Percentiles rank a stretch among this genome's conserved stretches.
These are phyloP conservation scores for Cubamyces sp. DNA, from an alignment of 768 basidiomycete genomes.

Conservation along the genomic window DNA sequence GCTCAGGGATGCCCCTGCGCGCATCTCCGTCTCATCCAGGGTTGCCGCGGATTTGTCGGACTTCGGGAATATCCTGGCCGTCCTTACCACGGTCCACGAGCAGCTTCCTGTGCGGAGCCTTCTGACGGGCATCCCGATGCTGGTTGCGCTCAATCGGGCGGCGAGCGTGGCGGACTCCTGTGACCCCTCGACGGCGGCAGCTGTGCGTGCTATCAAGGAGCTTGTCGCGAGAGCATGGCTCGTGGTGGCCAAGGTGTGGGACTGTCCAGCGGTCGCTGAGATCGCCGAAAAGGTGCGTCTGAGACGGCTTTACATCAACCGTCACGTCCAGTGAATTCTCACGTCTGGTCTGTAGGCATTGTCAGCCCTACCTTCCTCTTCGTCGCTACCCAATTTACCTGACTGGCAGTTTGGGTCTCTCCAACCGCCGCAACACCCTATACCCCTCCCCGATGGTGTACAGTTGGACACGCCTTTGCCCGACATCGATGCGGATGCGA, in stretches of 20 bases:
- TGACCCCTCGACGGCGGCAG: constrained; percentile 42
- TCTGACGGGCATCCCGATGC: constrained; percentile 82
- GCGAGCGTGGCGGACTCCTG: constrained; percentile 47
- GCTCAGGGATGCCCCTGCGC: constrained; percentile 51
- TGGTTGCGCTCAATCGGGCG: constrained; percentile 70
- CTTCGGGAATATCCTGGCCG: constrained; percentile 69
- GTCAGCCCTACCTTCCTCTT: constrained; percentile 15
- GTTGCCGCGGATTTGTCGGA: constrained; percentile 69
- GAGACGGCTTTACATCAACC: not conserved
- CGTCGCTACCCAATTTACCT: constrained; percentile 38
- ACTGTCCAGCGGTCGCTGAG: constrained; percentile 53
- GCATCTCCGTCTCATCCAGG: constrained; percentile 43
- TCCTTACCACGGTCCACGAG: constrained; percentile 69
- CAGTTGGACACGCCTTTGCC: constrained; percentile 38
- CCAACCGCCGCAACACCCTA: constrained; percentile 48
- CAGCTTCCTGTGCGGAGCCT: constrained; percentile 76
- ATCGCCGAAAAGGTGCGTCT: constrained; percentile 57
- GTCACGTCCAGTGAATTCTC: not conserved
- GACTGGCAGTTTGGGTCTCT: constrained; percentile 46
- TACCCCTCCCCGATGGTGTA: constrained; percentile 43
- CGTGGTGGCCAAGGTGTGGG: constrained; percentile 73
- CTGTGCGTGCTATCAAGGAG: constrained; percentile 61
- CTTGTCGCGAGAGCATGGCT: constrained; percentile 69
- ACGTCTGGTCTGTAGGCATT: constrained; percentile 12
- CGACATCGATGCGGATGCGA: constrained; percentile 55